Percentiles rank a stretch among this genome's conserved stretches.
Evolutionary conservation across 352 stramenopile species (phyloP).

Genomic region (Ochromonadaceae sp.): DNA sequence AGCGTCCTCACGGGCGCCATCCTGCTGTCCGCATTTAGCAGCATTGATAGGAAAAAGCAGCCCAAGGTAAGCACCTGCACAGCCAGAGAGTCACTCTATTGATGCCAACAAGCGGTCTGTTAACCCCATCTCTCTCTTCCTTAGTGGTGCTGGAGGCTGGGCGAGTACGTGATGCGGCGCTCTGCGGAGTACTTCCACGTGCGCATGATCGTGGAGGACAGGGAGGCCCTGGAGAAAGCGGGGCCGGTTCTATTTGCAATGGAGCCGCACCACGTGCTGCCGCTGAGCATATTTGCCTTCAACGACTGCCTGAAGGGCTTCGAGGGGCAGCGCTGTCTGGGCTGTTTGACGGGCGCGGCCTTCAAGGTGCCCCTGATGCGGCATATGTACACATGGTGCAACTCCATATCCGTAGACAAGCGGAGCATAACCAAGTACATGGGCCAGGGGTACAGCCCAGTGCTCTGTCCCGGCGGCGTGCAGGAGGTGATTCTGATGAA

Average conservation of each 20-base stretch:
- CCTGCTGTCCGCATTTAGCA: not conserved
- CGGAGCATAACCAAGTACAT: not conserved
- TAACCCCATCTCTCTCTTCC: no score
- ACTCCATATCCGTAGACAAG: not conserved
- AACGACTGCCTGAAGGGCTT: not conserved
- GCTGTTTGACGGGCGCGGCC: not conserved
- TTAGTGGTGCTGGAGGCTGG: no score
- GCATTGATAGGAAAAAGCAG: not conserved
- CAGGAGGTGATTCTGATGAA: not conserved
- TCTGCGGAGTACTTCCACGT: not conserved
- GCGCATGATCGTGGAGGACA: not conserved
- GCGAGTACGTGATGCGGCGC: not conserved
- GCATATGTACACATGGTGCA: not conserved
- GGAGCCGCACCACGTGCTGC: conserved; percentile 3
- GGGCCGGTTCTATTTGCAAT: not conserved
- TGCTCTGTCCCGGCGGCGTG: conserved; percentile 1
- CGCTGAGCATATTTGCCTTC: not conserved
- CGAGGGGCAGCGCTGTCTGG: not conserved
- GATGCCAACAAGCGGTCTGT: no score
- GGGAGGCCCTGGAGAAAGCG: not conserved
- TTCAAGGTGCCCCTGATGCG: not conserved
- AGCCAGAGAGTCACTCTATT: no score
- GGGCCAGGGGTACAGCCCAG: not conserved
- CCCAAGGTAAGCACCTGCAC: no score
- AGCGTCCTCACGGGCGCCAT: no score